phyloP scores from a whole-genome alignment of 768 basidiomycete genomes.

The Sutorius australiensis region DNA sequence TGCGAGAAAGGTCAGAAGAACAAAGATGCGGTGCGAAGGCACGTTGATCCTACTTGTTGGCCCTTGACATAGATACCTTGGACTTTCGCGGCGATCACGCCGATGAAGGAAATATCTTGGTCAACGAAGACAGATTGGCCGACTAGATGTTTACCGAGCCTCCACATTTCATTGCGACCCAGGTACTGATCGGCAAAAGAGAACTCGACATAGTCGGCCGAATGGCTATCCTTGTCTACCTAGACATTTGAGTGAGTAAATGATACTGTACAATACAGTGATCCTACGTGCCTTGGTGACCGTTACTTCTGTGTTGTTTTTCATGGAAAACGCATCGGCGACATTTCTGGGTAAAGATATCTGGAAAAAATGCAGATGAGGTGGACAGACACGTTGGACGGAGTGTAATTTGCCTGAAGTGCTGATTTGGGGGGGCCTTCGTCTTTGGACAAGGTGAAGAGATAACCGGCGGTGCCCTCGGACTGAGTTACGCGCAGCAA shows the following conservation, averaged over 20 bases:
- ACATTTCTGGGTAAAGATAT: slow-evolving; percentile 73
- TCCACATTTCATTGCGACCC: slow-evolving; percentile 96
- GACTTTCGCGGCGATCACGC: slow-evolving; percentile 78
- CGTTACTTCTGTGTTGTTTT: slow-evolving; percentile 68
- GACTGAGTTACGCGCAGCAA: slow-evolving; percentile 54
- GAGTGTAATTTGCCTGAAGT: slow-evolving; percentile 48
- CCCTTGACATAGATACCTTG: slow-evolving; percentile 71
- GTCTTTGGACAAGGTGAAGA: slow-evolving; percentile 67
- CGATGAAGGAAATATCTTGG: slow-evolving; percentile 84
- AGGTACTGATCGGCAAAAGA: slow-evolving; percentile 94
- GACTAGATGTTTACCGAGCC: slow-evolving; percentile 76
- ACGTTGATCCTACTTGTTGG: slow-evolving; percentile 46
- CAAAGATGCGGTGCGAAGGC: background rate
- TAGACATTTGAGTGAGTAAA: slow-evolving; percentile 28
- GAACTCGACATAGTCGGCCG: slow-evolving; percentile 81
- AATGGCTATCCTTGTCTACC: slow-evolving; percentile 63
- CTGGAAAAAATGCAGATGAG: slow-evolving; percentile 32
- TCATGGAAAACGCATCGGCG: slow-evolving; percentile 65
- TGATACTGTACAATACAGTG: background rate
- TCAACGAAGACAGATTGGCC: slow-evolving; percentile 78
- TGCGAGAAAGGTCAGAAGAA: background rate
- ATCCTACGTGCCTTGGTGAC: slow-evolving; percentile 56
- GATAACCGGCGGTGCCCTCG: slow-evolving; percentile 43
- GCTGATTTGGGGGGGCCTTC: slow-evolving; percentile 59
- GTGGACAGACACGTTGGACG: background rate